These are phyloP conservation scores for Pseudocercospora fuligena DNA, from an alignment of 2,329 filamentous ascomycete species.

Conservation along the genomic window DNA sequence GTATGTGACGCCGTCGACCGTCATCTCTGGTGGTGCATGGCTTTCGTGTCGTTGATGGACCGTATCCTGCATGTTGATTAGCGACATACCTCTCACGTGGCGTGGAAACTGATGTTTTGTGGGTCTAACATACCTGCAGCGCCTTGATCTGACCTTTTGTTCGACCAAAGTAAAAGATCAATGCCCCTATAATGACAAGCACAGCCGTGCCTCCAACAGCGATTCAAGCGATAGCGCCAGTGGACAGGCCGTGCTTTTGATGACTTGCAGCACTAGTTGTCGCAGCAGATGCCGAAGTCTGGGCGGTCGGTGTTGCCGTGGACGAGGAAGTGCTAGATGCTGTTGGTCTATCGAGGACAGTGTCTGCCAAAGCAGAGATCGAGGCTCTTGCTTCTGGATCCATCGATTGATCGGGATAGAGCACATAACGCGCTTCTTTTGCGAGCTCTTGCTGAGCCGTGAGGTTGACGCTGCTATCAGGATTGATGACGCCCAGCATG, in stretches of 20 bases:
- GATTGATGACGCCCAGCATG: constrained; percentile 79
- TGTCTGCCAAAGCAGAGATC: constrained; percentile 2
- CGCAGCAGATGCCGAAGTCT: neutral
- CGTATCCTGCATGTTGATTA: neutral
- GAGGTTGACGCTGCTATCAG: constrained; percentile 43
- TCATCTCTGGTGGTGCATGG: neutral
- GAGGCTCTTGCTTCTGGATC: constrained; percentile 3
- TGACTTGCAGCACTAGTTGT: neutral
- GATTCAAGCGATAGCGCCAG: neutral
- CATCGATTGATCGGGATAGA: constrained; percentile 9
- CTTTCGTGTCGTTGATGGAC: neutral
- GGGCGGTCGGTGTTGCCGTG: neutral
- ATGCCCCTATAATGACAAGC: neutral
- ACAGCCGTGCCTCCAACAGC: neutral
- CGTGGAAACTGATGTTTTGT: neutral
- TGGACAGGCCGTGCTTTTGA: constrained; percentile 23
- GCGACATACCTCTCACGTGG: no score
- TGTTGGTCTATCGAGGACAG: neutral
- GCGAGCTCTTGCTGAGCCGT: constrained; percentile 35
- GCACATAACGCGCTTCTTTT: neutral
- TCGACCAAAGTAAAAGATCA: constrained; percentile 1
- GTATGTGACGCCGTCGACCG: neutral
- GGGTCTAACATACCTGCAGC: neutral
- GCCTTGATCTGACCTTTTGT: neutral
- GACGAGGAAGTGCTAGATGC: neutral